phyloP scores from a whole-genome alignment of 192 early-diverging fungal species.

The Podila epigama region DNA sequence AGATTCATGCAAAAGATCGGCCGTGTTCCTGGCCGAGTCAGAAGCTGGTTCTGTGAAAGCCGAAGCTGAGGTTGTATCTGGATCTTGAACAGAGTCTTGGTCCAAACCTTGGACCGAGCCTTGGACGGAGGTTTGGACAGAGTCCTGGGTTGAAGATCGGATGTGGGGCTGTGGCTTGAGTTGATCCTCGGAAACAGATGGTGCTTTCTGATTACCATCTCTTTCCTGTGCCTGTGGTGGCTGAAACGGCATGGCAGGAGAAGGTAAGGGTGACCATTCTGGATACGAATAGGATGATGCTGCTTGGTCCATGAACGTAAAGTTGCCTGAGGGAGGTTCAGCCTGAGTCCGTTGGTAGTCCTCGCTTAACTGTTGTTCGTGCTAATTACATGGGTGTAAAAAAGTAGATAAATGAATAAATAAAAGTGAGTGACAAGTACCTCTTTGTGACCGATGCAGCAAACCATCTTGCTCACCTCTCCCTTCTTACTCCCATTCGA shows the following conservation, averaged over 20 bases:
- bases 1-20: not conserved
- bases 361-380: conserved; percentile 38
- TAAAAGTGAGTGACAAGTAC: not conserved
- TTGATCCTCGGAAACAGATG: not conserved
- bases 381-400: conserved; percentile 5
- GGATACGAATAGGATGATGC: conserved; percentile 8
- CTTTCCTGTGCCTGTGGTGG: not conserved
- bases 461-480: too few species aligned
- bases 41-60: not conserved
- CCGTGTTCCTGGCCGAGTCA: not conserved
- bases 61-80: too few species aligned
- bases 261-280: conserved; percentile 45
- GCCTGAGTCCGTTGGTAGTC: conserved; percentile 9
- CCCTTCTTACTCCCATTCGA: too few species aligned
- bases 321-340: conserved; percentile 30
- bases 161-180: not conserved
- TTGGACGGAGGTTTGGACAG: too few species aligned
- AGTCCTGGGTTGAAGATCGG: not conserved
- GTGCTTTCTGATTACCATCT: conserved; percentile 5
- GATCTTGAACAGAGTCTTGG: too few species aligned
- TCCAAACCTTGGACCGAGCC: too few species aligned
- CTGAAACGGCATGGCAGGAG: conserved; percentile 25
- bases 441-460: too few species aligned
- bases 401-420: not conserved
- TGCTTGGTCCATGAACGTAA: conserved; percentile 5